These are phyloP conservation scores for Senna siamea DNA, from an alignment of 306 rosid species.

Conservation along the genomic window DNA sequence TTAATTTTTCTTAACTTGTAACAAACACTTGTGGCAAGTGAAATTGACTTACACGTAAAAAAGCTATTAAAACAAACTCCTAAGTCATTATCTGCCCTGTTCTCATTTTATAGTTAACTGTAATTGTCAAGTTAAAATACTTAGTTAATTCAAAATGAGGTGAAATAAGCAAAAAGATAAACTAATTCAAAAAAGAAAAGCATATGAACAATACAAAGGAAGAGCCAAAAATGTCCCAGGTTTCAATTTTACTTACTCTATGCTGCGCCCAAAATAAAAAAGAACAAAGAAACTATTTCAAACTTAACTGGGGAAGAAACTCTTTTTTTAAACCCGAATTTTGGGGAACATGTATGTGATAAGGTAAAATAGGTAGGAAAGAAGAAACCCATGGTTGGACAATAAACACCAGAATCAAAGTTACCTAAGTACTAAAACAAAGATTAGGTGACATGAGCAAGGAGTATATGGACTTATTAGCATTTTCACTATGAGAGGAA, in stretches of 20 bases:
- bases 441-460: conserved; percentile 12
- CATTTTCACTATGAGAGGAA: conserved; percentile 4
- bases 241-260: conserved; percentile 31
- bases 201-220: conserved; percentile 37
- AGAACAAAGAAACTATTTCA: conserved; percentile 26
- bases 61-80: no score
- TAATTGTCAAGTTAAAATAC: no score
- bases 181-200: conserved; percentile 6
- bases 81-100: no score
- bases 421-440: conserved; percentile 34
- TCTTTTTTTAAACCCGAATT: conserved; percentile 27
- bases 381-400: conserved; percentile 48
- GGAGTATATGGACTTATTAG: conserved; percentile 29
- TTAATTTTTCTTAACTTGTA: background rate
- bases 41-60: background rate
- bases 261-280: background rate
- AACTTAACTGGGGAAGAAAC: conserved; percentile 23
- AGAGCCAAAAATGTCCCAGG: conserved; percentile 14
- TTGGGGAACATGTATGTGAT: background rate
- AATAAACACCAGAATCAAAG: conserved; percentile 49
- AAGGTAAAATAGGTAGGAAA: conserved; percentile 34
- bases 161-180: conserved; percentile 7
- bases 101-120: no score
- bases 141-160: no score
- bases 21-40: background rate